Evolutionary conservation across 805 yeast genomes (phyloP).

Genomic region (Wickerhamomyces rabaulensis): DNA sequence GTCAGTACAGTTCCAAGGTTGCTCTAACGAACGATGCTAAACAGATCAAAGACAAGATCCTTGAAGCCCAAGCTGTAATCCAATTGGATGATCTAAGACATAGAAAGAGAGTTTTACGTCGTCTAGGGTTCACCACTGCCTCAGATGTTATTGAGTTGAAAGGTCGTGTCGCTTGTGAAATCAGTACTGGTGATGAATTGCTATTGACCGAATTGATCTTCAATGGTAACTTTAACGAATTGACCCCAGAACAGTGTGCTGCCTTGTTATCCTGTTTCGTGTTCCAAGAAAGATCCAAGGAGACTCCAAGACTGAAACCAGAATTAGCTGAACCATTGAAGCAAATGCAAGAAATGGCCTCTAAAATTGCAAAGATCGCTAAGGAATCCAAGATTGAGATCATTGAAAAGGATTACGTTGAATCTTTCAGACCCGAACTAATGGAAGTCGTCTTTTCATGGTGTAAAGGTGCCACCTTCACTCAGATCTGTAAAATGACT

Average conservation of each 20-base stretch:
- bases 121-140: constrained; percentile 84
- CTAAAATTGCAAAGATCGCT: constrained; percentile 81
- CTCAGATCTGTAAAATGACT: constrained; percentile 97
- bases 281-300: constrained; percentile 93
- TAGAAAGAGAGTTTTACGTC: constrained; percentile 87
- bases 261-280: constrained; percentile 91
- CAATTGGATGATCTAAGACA: constrained; percentile 92
- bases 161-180: constrained; percentile 97
- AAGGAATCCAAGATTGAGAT: constrained; percentile 87
- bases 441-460: constrained; percentile 97
- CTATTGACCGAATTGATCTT: constrained; percentile 86
- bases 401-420: constrained; percentile 88
- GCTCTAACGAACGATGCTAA: constrained; percentile 55
- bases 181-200: constrained; percentile 82
- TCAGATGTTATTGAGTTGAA: constrained; percentile 90
- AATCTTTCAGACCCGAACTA: constrained; percentile 83
- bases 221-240: constrained; percentile 90
- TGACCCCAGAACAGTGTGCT: constrained; percentile 87
- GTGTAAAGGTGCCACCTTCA: constrained; percentile 95
- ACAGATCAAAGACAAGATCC: constrained; percentile 55
- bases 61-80: constrained; percentile 83
- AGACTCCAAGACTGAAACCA: constrained; percentile 77
- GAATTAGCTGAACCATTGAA: constrained; percentile 91
- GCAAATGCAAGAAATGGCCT: constrained; percentile 85
- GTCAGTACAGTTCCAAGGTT: constrained; percentile 60